Percentiles rank a stretch among this genome's conserved stretches.
phyloP scores from a whole-genome alignment of 106 monocot genomes.

The Chionographis japonica region DNA sequence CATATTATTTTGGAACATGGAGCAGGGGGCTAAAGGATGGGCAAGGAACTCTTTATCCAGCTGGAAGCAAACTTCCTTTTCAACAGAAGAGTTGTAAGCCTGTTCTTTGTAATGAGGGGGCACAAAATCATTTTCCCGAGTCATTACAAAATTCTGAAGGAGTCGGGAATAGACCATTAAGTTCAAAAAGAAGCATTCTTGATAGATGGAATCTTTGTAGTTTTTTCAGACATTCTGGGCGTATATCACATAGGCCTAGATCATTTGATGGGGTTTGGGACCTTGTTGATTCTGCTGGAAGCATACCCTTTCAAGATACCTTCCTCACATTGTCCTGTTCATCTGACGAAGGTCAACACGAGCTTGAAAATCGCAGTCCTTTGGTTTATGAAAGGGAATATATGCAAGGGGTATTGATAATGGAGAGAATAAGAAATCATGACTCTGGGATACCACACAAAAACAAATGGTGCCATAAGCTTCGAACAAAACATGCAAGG shows the following conservation, averaged over 20 bases:
- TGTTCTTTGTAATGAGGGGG: slow-evolving; percentile 9
- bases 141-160: slow-evolving; percentile 12
- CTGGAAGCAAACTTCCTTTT: slow-evolving; percentile 45
- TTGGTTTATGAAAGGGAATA: slow-evolving; percentile 77
- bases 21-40: slow-evolving; percentile 94
- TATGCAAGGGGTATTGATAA: slow-evolving; percentile 80
- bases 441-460: slow-evolving; percentile 12
- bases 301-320: slow-evolving; percentile 29
- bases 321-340: slow-evolving; percentile 21
- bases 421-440: slow-evolving; percentile 31
- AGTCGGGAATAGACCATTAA: slow-evolving; percentile 3
- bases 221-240: slow-evolving; percentile 37
- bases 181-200: slow-evolving; percentile 12
- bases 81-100: slow-evolving; percentile 20
- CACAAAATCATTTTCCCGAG: slow-evolving; percentile 15
- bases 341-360: slow-evolving; percentile 17
- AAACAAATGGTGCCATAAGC: slow-evolving; percentile 24
- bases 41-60: slow-evolving; percentile 57
- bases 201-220: slow-evolving; percentile 23
- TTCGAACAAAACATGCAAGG: slow-evolving; percentile 25
- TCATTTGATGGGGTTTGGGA: slow-evolving; percentile 37
- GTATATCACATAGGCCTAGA: slow-evolving; percentile 50
- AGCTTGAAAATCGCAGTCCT: slow-evolving; percentile 13
- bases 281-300: slow-evolving; percentile 28
- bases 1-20: slow-evolving; percentile 83